Conservation (phyloP, 2,329 filamentous ascomycete species). For the Fusarium robinianum region DNA sequence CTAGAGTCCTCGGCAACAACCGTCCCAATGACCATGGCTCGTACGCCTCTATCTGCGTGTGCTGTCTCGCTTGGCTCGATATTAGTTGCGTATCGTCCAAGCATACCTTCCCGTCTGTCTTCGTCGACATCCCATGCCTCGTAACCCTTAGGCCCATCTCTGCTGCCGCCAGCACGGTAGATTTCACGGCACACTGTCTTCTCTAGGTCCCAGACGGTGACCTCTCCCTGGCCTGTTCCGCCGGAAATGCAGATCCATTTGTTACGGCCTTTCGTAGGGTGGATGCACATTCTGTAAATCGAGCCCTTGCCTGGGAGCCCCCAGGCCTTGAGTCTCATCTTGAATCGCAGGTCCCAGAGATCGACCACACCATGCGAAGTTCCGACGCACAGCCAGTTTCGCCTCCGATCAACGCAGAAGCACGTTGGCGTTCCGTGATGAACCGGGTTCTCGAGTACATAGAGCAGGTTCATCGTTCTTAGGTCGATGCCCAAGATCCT, state of each 20-base stretch:
- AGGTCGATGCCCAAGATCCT: conserved; percentile 84
- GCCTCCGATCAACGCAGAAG: conserved; percentile 83
- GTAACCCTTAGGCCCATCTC: conserved; percentile 68
- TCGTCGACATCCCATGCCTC: conserved; percentile 90
- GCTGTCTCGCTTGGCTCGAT: conserved; percentile 64
- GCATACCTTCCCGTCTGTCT: conserved; percentile 83
- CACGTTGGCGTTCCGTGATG: conserved; percentile 91
- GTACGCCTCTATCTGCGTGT: conserved; percentile 68
- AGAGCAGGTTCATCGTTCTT: conserved; percentile 81
- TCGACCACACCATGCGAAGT: conserved; percentile 92
- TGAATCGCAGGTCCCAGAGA: conserved; percentile 97
- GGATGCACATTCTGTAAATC: conserved; percentile 78
- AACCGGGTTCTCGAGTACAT: conserved; percentile 81
- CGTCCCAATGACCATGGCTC: conserved; percentile 73
- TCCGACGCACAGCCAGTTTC: conserved; percentile 88
- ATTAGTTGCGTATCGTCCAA: conserved; percentile 79
- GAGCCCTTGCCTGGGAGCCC: conserved; percentile 79
- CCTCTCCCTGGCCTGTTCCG: conserved; percentile 82
- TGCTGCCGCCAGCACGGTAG: conserved; percentile 70
- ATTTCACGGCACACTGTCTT: conserved; percentile 87
- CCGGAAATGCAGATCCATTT: conserved; percentile 89
- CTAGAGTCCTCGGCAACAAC: conserved; percentile 71
- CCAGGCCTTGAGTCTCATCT: conserved; percentile 84
- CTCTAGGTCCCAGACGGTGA: conserved; percentile 95
- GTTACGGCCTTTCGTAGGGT: conserved; percentile 77